Conservation (phyloP, 306 rosid species). For the Sechiopsis laciniata region DNA sequence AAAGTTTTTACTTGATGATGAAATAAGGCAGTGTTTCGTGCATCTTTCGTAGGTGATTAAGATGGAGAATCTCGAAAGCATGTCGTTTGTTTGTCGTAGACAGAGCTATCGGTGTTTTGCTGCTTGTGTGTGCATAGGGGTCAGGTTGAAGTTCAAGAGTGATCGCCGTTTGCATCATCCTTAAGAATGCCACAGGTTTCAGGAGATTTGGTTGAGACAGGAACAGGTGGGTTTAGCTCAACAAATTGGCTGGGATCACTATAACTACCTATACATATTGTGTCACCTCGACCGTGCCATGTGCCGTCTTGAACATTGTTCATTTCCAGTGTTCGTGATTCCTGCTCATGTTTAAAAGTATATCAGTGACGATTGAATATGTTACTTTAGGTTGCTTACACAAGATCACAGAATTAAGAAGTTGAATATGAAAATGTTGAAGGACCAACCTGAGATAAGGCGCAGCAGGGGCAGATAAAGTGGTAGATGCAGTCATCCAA, state of each 20-base stretch:
- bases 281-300: slow-evolving; percentile 97
- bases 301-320: slow-evolving; percentile 93
- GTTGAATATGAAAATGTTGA: background rate
- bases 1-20: background rate
- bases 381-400: background rate
- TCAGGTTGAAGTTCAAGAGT: slow-evolving; percentile 25
- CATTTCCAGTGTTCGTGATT: slow-evolving; percentile 89
- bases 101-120: background rate
- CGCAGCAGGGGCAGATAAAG: slow-evolving; percentile 52
- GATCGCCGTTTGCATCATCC: slow-evolving; percentile 26
- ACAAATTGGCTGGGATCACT: slow-evolving; percentile 44
- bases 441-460: slow-evolving; percentile 45
- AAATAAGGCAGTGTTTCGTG: background rate
- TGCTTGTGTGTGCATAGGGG: slow-evolving; percentile 8
- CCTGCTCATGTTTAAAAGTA: slow-evolving; percentile 42
- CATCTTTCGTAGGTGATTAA: background rate
- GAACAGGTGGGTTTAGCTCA: slow-evolving; percentile 58
- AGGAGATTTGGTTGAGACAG: slow-evolving; percentile 37
- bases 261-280: slow-evolving; percentile 59
- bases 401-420: background rate
- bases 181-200: slow-evolving; percentile 27
- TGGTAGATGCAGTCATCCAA: slow-evolving; percentile 53
- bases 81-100: background rate
- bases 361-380: slow-evolving; percentile 8
- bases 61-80: background rate